Evolutionary conservation across 2,329 filamentous ascomycete species (phyloP), one percentile per base, ranked within the genome.

Genomic region (Fusarium pilosicola): DNA sequence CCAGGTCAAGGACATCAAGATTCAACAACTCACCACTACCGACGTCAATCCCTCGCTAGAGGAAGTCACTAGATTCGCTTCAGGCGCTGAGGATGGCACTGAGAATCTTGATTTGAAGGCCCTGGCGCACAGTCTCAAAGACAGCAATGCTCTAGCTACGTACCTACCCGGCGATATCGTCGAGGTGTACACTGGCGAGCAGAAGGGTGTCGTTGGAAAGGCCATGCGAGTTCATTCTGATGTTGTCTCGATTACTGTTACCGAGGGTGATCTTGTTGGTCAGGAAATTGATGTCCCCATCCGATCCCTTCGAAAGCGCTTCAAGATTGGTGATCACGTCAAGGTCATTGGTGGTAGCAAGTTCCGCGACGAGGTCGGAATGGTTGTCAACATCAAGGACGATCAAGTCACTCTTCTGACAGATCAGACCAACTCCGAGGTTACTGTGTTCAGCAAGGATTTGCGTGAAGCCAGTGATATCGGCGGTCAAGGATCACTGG

Each of bases 381-480:
- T 98, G 90, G 95, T 99, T 58, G 95, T 98, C 74, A 94, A 94
- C 81, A 96, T 98, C 75, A 92, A 91, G 55, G 94, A 97, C 68
- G 96, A 99, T 81, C 92, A 94, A 44, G 95, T 99, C 65, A 98
- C 96, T 3, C 86, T 99, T 74, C 86, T 99, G 74, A 97, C 94
- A 54, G 96, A 99, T 83, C 94, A 96, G 81, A 96, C 91, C 69
- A 96, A 96, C 83, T 91, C 92, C 59, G 96, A 99, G 81, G 95
- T 99, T 76, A 98, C 95, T 0, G 96, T 99, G 39, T 99, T 99
- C 81, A 98, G 96, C 85, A 98, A 97, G 81, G 96, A 99, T 84
- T 85, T 99, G 69, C 91, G 97, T 75, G 94, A 97, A 82, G 96
- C 96, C 34, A 94, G 94, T 62, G 96, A 98, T 80, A 94, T 95